Percentiles rank a stretch among this genome's conserved stretches.
Conservation (phyloP, 768 basidiomycete genomes). For the Rhodotorula graminis region DNA sequence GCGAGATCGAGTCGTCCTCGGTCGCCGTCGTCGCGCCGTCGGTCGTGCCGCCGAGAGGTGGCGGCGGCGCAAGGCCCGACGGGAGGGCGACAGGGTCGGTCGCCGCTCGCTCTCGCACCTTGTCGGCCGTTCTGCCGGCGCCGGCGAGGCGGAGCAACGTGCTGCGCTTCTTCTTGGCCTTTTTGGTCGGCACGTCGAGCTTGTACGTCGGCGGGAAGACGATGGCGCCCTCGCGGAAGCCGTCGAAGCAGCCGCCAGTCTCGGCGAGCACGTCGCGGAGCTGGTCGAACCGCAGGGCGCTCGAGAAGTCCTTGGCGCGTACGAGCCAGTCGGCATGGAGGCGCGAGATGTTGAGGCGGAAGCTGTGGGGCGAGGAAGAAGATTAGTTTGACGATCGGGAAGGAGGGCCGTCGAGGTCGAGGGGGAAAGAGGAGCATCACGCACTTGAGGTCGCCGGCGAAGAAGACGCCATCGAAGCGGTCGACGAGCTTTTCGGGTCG, state of each 20-base stretch:
- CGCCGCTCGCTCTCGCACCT: not conserved
- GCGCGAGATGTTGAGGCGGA: slow-evolving; percentile 78
- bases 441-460: slow-evolving; percentile 66
- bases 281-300: slow-evolving; percentile 88
- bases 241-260: slow-evolving; percentile 60
- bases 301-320: slow-evolving; percentile 71
- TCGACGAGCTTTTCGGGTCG: slow-evolving; percentile 66
- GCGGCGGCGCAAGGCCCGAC: not conserved
- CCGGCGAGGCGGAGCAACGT: slow-evolving; percentile 10
- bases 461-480: slow-evolving; percentile 79
- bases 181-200: slow-evolving; percentile 65
- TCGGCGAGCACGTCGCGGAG: slow-evolving; percentile 68
- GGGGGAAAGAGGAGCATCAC: too few relatives aligned
- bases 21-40: not conserved
- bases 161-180: slow-evolving; percentile 51
- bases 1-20: slow-evolving; percentile 20
- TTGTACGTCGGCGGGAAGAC: slow-evolving; percentile 87
- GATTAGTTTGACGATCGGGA: too few relatives aligned
- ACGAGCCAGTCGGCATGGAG: slow-evolving; percentile 93
- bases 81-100: slow-evolving; percentile 8
- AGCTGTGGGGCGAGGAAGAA: slow-evolving; percentile 58
- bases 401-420: too few relatives aligned
- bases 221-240: slow-evolving; percentile 74
- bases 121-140: too few relatives aligned
- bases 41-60: not conserved